Evolutionary conservation across 2,329 filamentous ascomycete species (phyloP).

Genomic region (Cladosporium sp.): DNA sequence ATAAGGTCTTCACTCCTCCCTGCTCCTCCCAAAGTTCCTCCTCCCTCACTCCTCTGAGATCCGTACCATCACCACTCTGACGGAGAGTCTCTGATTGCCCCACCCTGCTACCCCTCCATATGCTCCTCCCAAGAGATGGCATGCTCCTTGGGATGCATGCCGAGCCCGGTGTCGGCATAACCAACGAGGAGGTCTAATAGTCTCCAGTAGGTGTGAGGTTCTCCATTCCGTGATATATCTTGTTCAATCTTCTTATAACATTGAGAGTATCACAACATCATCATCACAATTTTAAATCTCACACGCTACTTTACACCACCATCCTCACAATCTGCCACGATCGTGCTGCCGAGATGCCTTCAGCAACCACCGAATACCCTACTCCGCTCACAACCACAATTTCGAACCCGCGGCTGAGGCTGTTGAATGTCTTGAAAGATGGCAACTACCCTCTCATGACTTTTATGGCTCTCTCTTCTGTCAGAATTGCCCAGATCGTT

Average conservation of each 20-base stretch:
- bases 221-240: not conserved
- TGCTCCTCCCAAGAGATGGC: not conserved
- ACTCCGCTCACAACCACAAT: slow-evolving; percentile 26
- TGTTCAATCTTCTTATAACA: not conserved
- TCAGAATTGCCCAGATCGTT: slow-evolving; percentile 55
- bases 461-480: slow-evolving; percentile 52
- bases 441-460: slow-evolving; percentile 40
- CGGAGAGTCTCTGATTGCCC: not conserved
- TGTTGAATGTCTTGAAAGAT: slow-evolving; percentile 48
- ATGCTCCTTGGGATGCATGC: slow-evolving; percentile 1
- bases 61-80: not conserved
- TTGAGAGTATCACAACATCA: not conserved
- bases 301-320: too few species aligned
- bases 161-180: not conserved
- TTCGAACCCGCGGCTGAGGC: slow-evolving; percentile 46
- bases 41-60: not conserved
- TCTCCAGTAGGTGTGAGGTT: not conserved
- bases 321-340: not conserved
- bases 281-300: not conserved
- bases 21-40: slow-evolving; percentile 5
- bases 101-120: not conserved
- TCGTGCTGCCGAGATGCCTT: slow-evolving; percentile 1
- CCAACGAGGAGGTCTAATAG: not conserved
- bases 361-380: slow-evolving; percentile 8
- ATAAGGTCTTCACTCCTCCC: slow-evolving; percentile 12